phyloP scores from a whole-genome alignment of 768 basidiomycete genomes.

The Clavaria fumosa region DNA sequence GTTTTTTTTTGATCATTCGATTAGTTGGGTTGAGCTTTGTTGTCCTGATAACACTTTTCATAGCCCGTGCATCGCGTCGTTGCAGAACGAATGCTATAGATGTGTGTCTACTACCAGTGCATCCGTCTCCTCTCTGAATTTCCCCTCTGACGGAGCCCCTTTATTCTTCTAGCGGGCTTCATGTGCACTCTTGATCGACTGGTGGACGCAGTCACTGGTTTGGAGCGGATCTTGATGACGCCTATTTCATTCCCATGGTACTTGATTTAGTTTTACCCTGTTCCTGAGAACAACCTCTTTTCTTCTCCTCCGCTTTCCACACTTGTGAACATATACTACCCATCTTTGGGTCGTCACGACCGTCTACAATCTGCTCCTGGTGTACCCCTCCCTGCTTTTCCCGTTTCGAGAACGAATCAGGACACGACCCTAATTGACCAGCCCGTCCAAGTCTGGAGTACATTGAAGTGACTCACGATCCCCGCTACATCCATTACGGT shows the following conservation, averaged over 20 bases:
- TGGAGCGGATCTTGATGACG: slow-evolving; percentile 64
- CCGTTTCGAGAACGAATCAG: too few species aligned
- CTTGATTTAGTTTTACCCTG: too few species aligned
- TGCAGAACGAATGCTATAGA: slow-evolving; percentile 37
- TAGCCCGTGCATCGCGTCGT: slow-evolving; percentile 51
- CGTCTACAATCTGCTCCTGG: slow-evolving; percentile 45
- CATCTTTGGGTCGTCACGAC: slow-evolving; percentile 54
- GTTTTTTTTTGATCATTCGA: slow-evolving; percentile 27
- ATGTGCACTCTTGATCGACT: slow-evolving; percentile 35
- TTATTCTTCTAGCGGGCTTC: slow-evolving; percentile 25
- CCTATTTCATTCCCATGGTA: too few species aligned
- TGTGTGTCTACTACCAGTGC: slow-evolving; percentile 50
- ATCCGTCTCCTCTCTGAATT: slow-evolving; percentile 16
- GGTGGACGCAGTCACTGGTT: slow-evolving; percentile 49
- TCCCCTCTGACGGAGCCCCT: background rate
- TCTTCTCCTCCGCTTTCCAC: slow-evolving; percentile 28
- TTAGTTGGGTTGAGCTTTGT: too few species aligned
- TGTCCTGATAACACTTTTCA: too few species aligned
- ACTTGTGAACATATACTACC: slow-evolving; percentile 49
- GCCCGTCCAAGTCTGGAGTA: too few species aligned
- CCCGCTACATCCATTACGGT: too few species aligned
- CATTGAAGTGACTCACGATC: too few species aligned
- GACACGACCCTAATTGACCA: too few species aligned
- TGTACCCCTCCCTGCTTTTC: too few species aligned
- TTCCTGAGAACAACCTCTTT: slow-evolving; percentile 65